phyloP scores from a whole-genome alignment of 2,329 filamentous ascomycete species.

The Colletotrichum paranaense region DNA sequence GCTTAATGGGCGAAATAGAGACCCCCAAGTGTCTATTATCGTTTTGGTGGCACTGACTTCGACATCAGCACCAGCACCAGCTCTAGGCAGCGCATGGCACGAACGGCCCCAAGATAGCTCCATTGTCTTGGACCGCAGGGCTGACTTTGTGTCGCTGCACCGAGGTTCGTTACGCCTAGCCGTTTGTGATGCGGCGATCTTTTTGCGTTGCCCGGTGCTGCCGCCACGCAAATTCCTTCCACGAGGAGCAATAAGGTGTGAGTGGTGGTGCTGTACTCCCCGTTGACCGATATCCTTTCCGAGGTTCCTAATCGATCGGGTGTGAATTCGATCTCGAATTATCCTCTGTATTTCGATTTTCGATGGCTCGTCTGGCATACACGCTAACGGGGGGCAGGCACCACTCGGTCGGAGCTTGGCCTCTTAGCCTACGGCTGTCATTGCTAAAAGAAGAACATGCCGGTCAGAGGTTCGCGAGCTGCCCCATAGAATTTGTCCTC shows the following conservation, averaged over 20 bases:
- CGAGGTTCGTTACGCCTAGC: constrained; percentile 26
- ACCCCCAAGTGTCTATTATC: constrained; percentile 31
- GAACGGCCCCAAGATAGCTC: constrained; percentile 29
- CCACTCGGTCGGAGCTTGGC: constrained; percentile 8
- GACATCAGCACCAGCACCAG: constrained; percentile 10
- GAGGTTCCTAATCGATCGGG: constrained; percentile 7
- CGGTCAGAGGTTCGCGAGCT: constrained; percentile 29
- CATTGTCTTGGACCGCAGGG: constrained; percentile 30
- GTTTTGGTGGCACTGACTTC: constrained; percentile 29
- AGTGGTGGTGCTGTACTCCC: neutral
- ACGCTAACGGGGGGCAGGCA: constrained; percentile 21
- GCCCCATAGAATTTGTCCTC: constrained; percentile 12
- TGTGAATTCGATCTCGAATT: neutral
- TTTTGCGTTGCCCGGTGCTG: neutral
- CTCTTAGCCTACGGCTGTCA: constrained; percentile 18
- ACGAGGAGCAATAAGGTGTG: constrained; percentile 16
- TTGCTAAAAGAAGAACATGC: constrained; percentile 29
- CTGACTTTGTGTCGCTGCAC: constrained; percentile 28
- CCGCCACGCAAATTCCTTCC: neutral
- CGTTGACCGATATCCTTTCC: constrained; percentile 4
- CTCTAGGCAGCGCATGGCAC: constrained; percentile 5
- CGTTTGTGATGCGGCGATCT: constrained; percentile 1
- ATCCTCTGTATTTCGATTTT: constrained; percentile 16
- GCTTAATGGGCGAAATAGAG: constrained; percentile 25
- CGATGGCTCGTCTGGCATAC: neutral